Percentiles rank a stretch among this genome's conserved stretches.
These are phyloP conservation scores for Exophiala viscosa DNA, from an alignment of 2,329 filamentous ascomycete species.

Conservation along the genomic window DNA sequence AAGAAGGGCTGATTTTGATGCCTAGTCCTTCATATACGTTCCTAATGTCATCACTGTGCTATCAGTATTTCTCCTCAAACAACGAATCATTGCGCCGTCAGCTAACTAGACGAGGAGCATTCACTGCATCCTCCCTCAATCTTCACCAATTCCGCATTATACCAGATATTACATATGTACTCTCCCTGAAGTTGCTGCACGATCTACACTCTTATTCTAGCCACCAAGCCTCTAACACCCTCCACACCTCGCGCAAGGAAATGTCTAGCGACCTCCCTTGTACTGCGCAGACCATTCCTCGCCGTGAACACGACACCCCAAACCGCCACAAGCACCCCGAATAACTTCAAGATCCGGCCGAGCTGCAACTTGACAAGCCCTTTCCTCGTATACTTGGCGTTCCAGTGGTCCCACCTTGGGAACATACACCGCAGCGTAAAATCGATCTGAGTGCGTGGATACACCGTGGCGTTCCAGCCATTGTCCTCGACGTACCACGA, in stretches of 20 bases:
- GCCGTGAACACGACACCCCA: conserved; percentile 10
- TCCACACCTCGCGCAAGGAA: conserved; percentile 3
- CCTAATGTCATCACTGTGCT: too few species aligned
- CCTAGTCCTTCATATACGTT: too few species aligned
- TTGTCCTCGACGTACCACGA: conserved; percentile 50
- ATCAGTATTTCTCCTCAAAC: too few species aligned
- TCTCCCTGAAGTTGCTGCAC: too few species aligned
- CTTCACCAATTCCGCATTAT: too few species aligned
- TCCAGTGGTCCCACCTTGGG: conserved; percentile 54
- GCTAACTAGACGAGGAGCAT: too few species aligned
- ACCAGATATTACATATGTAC: too few species aligned
- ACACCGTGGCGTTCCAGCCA: conserved; percentile 50
- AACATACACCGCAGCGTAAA: conserved; percentile 51
- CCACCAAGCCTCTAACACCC: neutral
- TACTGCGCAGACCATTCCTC: conserved; percentile 8
- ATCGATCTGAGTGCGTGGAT: conserved; percentile 51
- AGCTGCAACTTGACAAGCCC: conserved; percentile 38
- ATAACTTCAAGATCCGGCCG: conserved; percentile 22
- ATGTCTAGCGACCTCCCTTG: conserved; percentile 1
- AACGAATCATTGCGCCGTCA: too few species aligned
- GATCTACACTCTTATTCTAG: neutral
- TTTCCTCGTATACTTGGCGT: conserved; percentile 48
- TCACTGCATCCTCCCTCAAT: too few species aligned
- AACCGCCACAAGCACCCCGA: conserved; percentile 12
- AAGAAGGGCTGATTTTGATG: conserved; percentile 11